Base-by-base conservation (phyloP, 768 basidiomycete genomes). In the Agrocybe pediades region DNA sequence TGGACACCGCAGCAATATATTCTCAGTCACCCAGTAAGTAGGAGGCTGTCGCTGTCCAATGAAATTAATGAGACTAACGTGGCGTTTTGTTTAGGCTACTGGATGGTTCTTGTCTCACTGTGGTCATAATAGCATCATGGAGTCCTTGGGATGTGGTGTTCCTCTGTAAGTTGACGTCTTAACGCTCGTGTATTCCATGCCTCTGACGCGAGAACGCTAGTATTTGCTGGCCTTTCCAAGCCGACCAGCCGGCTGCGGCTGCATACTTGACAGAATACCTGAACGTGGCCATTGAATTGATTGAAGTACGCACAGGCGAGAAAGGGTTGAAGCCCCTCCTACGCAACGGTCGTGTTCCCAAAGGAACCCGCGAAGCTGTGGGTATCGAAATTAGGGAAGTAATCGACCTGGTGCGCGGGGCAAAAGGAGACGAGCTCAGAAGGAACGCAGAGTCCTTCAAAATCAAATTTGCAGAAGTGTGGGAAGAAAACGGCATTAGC, bases 1-100 rank as follows among this genome's bases (percentile, higher is more conserved):
- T 58, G 57, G 57, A 27, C 45, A 2, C 57, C 57, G 9, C 57
- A 58, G 20, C 53, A 54, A 26, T 58, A 54, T 23, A 51, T 58
- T 13, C 40, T 58, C 6, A 51, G 20, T 24, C 57, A 58, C 27
- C 53, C 49, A 8, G 57, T 58, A 45, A 23, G 47, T 46, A 13
- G 4, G 16, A 43, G 45, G 0, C 9, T 33, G 4, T 41, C 25
- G n/a, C n/a, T n/a, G n/a, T n/a, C n/a, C n/a, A n/a, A n/a, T n/a
- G n/a, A n/a, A n/a, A n/a, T n/a, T n/a, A n/a, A n/a, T n/a, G n/a
- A n/a, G n/a, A n/a, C n/a, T n/a, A n/a, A n/a, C n/a, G n/a, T n/a
- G n/a, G n/a, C n/a, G n/a, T n/a, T n/a, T n/a, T n/a, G n/a, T n/a
- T n/a, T n/a, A 58, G 57, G 57, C 57, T 2, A 51, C 53, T 19